Evolutionary conservation across 345 rosid species (phyloP).

Genomic region (Moricandia moricandioides): DNA sequence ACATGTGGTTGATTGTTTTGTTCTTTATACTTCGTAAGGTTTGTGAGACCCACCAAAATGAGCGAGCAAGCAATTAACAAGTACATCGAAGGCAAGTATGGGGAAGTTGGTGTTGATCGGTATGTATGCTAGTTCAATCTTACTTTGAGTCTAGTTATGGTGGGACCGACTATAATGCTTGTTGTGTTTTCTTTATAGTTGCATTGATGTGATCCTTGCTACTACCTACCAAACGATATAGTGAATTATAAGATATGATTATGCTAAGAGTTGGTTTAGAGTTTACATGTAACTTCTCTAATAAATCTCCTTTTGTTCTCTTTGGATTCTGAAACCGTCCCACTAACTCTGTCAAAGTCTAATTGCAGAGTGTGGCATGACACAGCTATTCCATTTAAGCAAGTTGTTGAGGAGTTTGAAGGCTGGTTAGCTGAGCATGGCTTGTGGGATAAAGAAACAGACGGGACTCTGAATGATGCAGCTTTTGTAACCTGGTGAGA

Average conservation of each 20-base stretch:
- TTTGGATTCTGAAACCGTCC: slow-evolving; percentile 4
- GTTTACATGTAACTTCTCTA: neutral
- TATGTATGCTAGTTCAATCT: slow-evolving; percentile 49
- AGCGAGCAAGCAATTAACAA: slow-evolving; percentile 62
- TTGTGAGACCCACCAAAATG: slow-evolving; percentile 84
- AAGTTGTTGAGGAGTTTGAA: slow-evolving; percentile 78
- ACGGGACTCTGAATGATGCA: slow-evolving; percentile 57
- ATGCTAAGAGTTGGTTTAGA: slow-evolving; percentile 4
- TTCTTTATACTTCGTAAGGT: slow-evolving; percentile 41
- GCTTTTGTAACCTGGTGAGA: slow-evolving; percentile 93
- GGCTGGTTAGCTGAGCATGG: slow-evolving; percentile 66
- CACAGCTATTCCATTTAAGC: slow-evolving; percentile 79
- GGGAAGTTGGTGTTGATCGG: slow-evolving; percentile 90
- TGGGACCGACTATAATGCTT: neutral
- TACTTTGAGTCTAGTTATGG: neutral
- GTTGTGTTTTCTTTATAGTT: neutral
- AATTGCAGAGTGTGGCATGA: slow-evolving; percentile 92
- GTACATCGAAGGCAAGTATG: slow-evolving; percentile 82
- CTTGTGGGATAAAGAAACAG: slow-evolving; percentile 55
- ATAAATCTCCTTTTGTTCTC: neutral
- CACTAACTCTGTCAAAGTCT: neutral
- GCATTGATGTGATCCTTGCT: neutral
- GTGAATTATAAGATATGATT: neutral
- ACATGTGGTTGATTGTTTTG: slow-evolving; percentile 4
- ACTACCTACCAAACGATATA: neutral